These are phyloP conservation scores for Penicillium freii DNA, from an alignment of 2,329 filamentous ascomycete species.

Conservation along the genomic window DNA sequence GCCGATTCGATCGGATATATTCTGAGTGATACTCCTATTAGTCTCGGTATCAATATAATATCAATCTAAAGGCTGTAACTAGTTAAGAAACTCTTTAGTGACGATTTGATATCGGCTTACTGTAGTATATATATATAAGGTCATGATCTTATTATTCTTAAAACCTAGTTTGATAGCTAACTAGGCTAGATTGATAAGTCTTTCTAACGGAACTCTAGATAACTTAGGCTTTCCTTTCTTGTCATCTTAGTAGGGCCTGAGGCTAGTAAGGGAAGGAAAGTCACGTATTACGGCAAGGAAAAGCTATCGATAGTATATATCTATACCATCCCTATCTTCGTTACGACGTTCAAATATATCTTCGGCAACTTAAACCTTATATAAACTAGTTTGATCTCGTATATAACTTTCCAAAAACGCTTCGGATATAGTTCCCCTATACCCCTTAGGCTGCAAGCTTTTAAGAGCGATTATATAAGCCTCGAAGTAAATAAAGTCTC, in stretches of 20 bases:
- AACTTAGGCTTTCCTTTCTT: background rate
- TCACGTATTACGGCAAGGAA: constrained; percentile 5
- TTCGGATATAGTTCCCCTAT: background rate
- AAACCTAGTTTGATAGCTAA: constrained; percentile 6
- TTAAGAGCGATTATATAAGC: constrained; percentile 4
- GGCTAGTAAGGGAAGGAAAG: constrained; percentile 1
- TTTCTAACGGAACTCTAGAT: background rate
- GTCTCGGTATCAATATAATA: background rate
- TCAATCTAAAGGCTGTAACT: constrained; percentile 5
- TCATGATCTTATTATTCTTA: background rate
- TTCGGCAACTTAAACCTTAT: constrained; percentile 1
- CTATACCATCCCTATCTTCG: background rate
- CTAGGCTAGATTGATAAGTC: constrained; percentile 3
- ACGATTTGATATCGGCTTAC: background rate
- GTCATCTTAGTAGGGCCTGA: constrained; percentile 4
- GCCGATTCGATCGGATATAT: background rate
- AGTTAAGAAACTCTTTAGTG: constrained; percentile 5
- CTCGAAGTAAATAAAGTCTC: constrained; percentile 10
- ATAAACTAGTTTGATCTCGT: background rate
- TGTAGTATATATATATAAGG: background rate
- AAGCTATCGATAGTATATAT: constrained; percentile 5
- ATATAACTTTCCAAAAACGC: constrained; percentile 1
- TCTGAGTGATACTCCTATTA: background rate
- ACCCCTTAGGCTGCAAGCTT: background rate
- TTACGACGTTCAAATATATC: background rate